Base-by-base conservation (phyloP, 495 filamentous ascomycete species). In the Bacidia rubella region DNA sequence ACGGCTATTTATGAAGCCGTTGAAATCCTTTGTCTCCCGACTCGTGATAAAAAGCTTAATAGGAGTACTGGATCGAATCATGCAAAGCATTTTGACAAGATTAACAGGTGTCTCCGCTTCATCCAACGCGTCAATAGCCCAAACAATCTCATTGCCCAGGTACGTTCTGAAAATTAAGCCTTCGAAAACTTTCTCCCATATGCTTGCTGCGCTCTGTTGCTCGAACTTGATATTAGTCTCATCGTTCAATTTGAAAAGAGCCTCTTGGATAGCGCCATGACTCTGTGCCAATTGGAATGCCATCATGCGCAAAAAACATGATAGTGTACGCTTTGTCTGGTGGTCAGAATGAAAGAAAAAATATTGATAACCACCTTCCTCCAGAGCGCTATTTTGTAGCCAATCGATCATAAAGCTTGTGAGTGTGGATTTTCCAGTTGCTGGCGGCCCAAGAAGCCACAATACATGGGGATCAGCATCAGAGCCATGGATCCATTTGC, bases 271-370 rank as follows among this genome's bases (percentile, higher is more conserved):
- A 9, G 38, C 49, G 10, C 45, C 39, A 17, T 54, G 32, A 2
- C 15, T 15, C 9, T 21, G 29, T 9, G 58, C 58, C 11, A 57
- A 35, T 54, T 71, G 69, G 42, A 48, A 68, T 26, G 66, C 66
- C 9, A 71, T 27, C n/a, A 65, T 63, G 12, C 63, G 46, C 0
- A 72, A 62, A 54, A 54, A 65, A 5, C 22, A 38, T 24, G 47
- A 49, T 10, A 64, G 44, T 10, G 43, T 44, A n/a, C 58, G 56
- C 43, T 63, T 67, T 1, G 27, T 50, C 23, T 60, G 48, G 44
- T 69, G 55, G 2, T 59, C 60, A 39, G 63, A 55, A 43, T 58
- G 59, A 55, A 71, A 66, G 57, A 70, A 68, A 49, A 58, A 62
- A 48, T 63, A 68, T 22, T 55, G 55, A 49, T 62, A 67, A 4